A percentile compares a stretch with the other conserved stretches of the same genome.
Evolutionary conservation across 306 rosid genomes (phyloP).

Genomic region (Fragaria vesca): DNA sequence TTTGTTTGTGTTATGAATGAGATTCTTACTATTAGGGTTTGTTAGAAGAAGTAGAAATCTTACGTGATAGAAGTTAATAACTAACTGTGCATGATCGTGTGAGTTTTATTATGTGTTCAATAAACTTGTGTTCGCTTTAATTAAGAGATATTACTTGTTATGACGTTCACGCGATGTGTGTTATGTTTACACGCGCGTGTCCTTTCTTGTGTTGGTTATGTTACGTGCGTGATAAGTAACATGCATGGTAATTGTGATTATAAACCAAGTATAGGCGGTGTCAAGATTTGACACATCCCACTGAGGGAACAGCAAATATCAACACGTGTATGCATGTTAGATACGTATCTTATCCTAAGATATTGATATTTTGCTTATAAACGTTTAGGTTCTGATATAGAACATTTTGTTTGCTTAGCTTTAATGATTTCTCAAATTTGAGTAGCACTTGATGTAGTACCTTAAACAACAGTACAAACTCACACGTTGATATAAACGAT

Average conservation of each 20-base stretch:
- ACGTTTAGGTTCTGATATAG: too few relatives aligned
- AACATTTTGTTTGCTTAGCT: neutral
- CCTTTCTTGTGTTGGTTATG: neutral
- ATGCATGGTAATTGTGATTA: neutral
- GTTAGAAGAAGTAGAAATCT: neutral
- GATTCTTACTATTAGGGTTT: neutral
- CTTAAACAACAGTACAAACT: neutral
- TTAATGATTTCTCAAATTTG: too few relatives aligned
- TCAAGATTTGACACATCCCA: too few relatives aligned
- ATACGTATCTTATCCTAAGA: neutral
- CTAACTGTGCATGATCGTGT: neutral
- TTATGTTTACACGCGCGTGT: too few relatives aligned
- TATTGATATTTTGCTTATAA: too few relatives aligned
- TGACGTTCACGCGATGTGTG: fast-evolving
- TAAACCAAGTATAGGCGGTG: neutral
- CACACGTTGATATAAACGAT: neutral
- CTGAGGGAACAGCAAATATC: neutral
- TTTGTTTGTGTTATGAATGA: neutral
- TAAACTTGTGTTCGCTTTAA: neutral
- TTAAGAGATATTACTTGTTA: too few relatives aligned
- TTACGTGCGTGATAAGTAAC: neutral
- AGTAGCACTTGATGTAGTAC: neutral
- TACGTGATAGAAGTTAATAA: neutral
- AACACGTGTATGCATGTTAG: neutral
- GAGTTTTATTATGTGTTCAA: neutral